These are phyloP conservation scores for Sporothrix brunneoviolacea DNA, from an alignment of 2,329 filamentous ascomycete species.

Conservation along the genomic window DNA sequence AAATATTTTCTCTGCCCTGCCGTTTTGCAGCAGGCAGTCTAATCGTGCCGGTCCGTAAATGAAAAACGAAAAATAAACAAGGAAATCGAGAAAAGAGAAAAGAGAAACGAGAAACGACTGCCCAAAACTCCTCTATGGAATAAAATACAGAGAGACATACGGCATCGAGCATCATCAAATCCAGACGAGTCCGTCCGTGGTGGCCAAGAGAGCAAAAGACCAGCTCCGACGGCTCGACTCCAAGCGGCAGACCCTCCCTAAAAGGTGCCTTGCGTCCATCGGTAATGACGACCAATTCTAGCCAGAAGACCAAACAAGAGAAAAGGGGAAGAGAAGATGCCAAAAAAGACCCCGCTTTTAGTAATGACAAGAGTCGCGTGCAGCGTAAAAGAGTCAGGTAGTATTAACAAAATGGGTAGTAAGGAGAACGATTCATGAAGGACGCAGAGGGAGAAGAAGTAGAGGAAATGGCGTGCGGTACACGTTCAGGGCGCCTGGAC, in stretches of 20 bases:
- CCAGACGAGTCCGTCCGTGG: not conserved
- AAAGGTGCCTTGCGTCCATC: too few relatives aligned
- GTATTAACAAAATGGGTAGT: too few relatives aligned
- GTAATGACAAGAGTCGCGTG: too few relatives aligned
- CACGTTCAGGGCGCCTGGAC: conserved; percentile 16
- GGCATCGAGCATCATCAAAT: not conserved
- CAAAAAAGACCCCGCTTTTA: too few relatives aligned
- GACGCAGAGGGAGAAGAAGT: not conserved
- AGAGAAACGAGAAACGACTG: not conserved
- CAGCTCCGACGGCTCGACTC: too few relatives aligned
- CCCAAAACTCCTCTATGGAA: conserved; percentile 17
- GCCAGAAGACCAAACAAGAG: too few relatives aligned
- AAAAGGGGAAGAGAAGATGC: too few relatives aligned
- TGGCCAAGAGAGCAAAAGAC: not conserved
- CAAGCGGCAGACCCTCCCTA: too few relatives aligned
- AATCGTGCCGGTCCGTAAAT: not conserved
- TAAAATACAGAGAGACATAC: conserved; percentile 9
- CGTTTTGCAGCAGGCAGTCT: not conserved
- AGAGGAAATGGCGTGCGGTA: not conserved
- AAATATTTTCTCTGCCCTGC: not conserved
- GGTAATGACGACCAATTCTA: too few relatives aligned
- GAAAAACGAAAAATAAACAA: not conserved
- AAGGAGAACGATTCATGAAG: too few relatives aligned
- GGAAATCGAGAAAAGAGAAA: not conserved
- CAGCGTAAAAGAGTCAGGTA: too few relatives aligned